A percentile compares a stretch with the other conserved stretches of the same genome.
These are phyloP conservation scores for Excoecaria agallocha DNA, from an alignment of 345 rosid genomes.

Conservation along the genomic window DNA sequence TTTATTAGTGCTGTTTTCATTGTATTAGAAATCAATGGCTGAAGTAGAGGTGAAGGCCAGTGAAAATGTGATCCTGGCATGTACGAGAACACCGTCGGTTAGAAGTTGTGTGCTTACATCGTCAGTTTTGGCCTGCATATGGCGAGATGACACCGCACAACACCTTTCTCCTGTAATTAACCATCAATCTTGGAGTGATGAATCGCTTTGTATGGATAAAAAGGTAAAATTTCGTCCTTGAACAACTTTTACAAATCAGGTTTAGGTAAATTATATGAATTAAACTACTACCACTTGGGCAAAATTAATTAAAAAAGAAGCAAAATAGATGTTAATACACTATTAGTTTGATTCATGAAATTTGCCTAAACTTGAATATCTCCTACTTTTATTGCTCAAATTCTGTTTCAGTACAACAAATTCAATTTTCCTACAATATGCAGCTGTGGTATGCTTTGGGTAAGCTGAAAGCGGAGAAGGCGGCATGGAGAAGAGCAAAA, in stretches of 20 bases:
- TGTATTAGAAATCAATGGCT: constrained; percentile 57
- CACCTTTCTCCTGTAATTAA: constrained; percentile 44
- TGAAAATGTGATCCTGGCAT: constrained; percentile 76
- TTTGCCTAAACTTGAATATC: too few species aligned
- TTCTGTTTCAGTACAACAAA: too few species aligned
- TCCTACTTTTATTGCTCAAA: too few species aligned
- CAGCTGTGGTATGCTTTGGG: constrained; percentile 92
- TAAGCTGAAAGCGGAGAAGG: constrained; percentile 80
- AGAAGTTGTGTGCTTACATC: constrained; percentile 78
- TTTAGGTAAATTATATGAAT: too few species aligned
- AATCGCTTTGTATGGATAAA: constrained; percentile 57
- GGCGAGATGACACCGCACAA: constrained; percentile 42
- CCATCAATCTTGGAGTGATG: constrained; percentile 84
- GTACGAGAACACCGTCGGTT: constrained; percentile 66
- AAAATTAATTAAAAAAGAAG: too few species aligned
- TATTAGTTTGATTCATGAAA: too few species aligned
- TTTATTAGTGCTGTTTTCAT: not conserved
- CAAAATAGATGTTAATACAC: too few species aligned
- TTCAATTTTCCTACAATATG: not conserved
- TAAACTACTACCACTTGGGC: too few species aligned
- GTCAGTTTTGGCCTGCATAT: constrained; percentile 71
- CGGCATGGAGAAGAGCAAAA: constrained; percentile 58
- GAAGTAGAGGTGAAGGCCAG: constrained; percentile 64
- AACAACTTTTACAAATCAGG: too few species aligned
- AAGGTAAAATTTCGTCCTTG: constrained; percentile 43